These are phyloP conservation scores for Pseudonitzschia multiseries DNA, from an alignment of 108 stramenopile genomes.

Conservation along the genomic window DNA sequence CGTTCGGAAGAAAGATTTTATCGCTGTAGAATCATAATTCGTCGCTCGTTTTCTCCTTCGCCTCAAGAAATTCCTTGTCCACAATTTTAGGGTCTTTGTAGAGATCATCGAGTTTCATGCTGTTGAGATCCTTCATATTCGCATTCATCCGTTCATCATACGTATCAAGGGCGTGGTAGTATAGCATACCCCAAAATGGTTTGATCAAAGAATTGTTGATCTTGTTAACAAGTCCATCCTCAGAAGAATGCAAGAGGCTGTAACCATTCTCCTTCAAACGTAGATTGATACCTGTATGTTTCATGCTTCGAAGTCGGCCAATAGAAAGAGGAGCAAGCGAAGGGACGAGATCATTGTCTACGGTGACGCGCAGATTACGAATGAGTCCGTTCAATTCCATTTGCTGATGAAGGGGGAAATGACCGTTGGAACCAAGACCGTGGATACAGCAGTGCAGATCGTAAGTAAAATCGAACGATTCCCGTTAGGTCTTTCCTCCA, in stretches of 20 bases:
- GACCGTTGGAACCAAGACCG: not conserved
- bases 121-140: not conserved
- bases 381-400: slow-evolving; percentile 4
- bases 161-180: not conserved
- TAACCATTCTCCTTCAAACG: not conserved
- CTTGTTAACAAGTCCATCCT: not conserved
- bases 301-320: not conserved
- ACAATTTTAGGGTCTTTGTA: slow-evolving; percentile 9
- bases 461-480: not conserved
- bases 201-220: not conserved
- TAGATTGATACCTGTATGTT: slow-evolving; percentile 6
- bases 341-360: not conserved
- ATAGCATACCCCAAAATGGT: not conserved
- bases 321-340: not conserved
- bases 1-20: too few species aligned
- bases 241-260: not conserved
- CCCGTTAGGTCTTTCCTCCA: not conserved
- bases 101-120: slow-evolving; percentile 1
- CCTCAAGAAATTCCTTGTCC: not conserved
- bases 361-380: not conserved
- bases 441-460: not conserved
- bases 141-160: not conserved
- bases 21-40: not conserved
- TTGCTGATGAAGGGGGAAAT: not conserved
- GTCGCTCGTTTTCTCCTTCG: not conserved